Conservation (phyloP, 768 basidiomycete genomes). For the Suillus placidus region DNA sequence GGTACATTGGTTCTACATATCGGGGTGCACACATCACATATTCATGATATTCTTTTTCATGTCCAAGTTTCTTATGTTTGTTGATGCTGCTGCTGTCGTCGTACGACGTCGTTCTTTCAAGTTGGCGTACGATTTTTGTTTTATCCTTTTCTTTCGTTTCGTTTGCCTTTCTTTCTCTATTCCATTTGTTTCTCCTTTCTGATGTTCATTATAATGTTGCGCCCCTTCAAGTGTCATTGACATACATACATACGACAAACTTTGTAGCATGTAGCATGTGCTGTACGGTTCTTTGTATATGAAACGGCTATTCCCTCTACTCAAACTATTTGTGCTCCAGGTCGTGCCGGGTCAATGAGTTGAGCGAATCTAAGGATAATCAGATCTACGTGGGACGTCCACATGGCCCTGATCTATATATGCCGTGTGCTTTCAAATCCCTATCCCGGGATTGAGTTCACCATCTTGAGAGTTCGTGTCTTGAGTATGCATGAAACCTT, state of each 20-base stretch:
- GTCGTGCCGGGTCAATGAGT: too few relatives aligned
- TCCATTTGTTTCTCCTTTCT: slow-evolving; percentile 9
- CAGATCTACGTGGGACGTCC: too few relatives aligned
- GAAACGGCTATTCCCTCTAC: slow-evolving; percentile 21
- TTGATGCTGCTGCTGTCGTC: slow-evolving; percentile 15
- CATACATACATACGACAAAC: slow-evolving; percentile 14
- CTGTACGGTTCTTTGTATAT: slow-evolving; percentile 36
- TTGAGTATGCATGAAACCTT: too few relatives aligned
- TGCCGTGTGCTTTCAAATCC: too few relatives aligned
- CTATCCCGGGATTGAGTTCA: too few relatives aligned
- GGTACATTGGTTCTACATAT: slow-evolving; percentile 29
- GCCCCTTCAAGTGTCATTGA: slow-evolving; percentile 20
- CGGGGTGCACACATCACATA: slow-evolving; percentile 9
- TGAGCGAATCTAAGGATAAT: too few relatives aligned
- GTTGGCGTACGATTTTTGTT: slow-evolving; percentile 17
- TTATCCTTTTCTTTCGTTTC: slow-evolving; percentile 10
- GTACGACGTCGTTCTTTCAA: slow-evolving; percentile 21
- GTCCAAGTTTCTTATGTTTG: not conserved
- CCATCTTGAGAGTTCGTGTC: too few relatives aligned
- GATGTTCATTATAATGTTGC: slow-evolving; percentile 20
- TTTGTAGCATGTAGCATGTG: slow-evolving; percentile 50
- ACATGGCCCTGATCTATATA: too few relatives aligned
- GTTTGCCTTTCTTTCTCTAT: slow-evolving; percentile 21
- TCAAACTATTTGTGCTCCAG: not conserved
- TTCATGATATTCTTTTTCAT: slow-evolving; percentile 5